A percentile compares a stretch with the other conserved stretches of the same genome.
Evolutionary conservation across 768 basidiomycete species (phyloP).

Genomic region (Lactifluus subvellereus): DNA sequence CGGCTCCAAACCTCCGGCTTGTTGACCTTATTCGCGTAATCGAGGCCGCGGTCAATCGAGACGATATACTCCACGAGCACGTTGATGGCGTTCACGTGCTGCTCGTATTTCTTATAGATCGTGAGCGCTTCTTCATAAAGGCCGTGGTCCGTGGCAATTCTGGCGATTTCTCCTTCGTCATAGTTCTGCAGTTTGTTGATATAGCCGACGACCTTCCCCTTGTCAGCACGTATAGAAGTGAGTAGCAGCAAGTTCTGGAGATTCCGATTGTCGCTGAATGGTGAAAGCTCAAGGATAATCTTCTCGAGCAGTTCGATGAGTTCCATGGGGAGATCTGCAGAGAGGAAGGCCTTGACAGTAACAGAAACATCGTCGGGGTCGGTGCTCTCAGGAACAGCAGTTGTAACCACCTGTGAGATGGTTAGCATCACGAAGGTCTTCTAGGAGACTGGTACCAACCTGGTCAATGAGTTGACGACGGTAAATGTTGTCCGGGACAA

Average conservation of each 20-base stretch:
- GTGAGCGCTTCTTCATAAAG: conserved; percentile 94
- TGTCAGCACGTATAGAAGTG: conserved; percentile 95
- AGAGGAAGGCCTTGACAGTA: conserved; percentile 97
- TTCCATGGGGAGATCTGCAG: conserved; percentile 94
- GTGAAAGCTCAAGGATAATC: conserved; percentile 94
- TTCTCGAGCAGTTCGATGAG: conserved; percentile 97
- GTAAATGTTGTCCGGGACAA: conserved; percentile 82
- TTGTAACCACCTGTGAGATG: conserved; percentile 69
- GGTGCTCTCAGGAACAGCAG: conserved; percentile 93
- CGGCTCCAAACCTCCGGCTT: conserved; percentile 95
- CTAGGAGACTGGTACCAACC: conserved; percentile 33
- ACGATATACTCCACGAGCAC: conserved; percentile 98
- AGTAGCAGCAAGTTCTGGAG: conserved; percentile 92
- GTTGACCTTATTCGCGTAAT: conserved; percentile 95
- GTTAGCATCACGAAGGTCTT: background rate
- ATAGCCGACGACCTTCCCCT: conserved; percentile 96
- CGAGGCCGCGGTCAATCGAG: conserved; percentile 91
- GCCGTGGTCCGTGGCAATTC: conserved; percentile 94
- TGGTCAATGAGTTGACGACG: conserved; percentile 93
- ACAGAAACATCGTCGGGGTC: conserved; percentile 98
- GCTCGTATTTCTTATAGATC: conserved; percentile 96
- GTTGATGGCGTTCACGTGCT: conserved; percentile 93
- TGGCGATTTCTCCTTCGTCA: conserved; percentile 89
- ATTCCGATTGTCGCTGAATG: conserved; percentile 96
- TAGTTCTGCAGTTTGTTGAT: conserved; percentile 98